Evolutionary conservation across 2,329 filamentous ascomycete species (phyloP), one percentile per base, ranked within the genome.

Genomic region (Xylaria hypoxylon): DNA sequence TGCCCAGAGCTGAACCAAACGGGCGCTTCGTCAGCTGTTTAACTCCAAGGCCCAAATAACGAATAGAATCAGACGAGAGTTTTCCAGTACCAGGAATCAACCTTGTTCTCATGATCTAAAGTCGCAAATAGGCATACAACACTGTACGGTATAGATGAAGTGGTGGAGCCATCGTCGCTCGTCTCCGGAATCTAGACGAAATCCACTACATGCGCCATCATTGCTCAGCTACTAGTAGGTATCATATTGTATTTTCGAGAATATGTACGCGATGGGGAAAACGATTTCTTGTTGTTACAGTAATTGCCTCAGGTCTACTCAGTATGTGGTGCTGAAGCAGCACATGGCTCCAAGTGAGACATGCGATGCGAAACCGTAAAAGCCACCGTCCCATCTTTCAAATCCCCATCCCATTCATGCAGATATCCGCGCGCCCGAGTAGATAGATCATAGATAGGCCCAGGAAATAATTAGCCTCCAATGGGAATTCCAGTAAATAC

Each of bases 11-110:
- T 64, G 61, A 64, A 45, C 44, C 19, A 52, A 44, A 47, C 28
- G 42, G 64, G 56, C 56, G 35, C 50, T 66, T 40, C 33, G 42
- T 60, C 56, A 67, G 64, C 56, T 64, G 60, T 64, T 22, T 50
- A 50, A 19, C 15, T 26, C 44, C 33, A 35, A 59, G 47, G 48
- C 60, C 26, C 31, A 26, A 51, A 53, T 47, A 66, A 58, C 64
- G 59, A 66, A 66, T 66, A 28, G 15, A 45, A 59, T 53, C 19
- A 28, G 35, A 60, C 17, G 15, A 40, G n/a, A 28, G 11, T 48
- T 48, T 56, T 31, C 50, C 19, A n/a, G 48, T 59, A n/a, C 47
- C 50, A 45, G 44, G 50, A 51, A 57, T 50, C 35, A 45, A 56
- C 44, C 40, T 50, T 28, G 48, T 38, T 11, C 50, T 59, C 60